Evolutionary conservation across 257 asterid genomes (phyloP), one percentile per base, ranked within the genome.

Genomic region (Ligustrum vulgare): DNA sequence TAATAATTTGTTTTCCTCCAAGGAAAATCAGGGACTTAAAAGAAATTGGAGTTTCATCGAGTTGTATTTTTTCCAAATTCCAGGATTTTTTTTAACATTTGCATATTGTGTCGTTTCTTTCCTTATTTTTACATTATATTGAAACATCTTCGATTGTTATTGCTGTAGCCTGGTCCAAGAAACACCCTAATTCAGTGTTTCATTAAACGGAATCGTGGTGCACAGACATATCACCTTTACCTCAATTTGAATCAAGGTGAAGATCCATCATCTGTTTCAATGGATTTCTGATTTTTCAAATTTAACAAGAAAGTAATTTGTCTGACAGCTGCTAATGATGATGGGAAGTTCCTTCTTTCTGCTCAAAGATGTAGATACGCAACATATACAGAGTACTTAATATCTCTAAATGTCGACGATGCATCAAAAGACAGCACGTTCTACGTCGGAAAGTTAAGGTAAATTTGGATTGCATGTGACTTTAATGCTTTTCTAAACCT

Each of bases 391-490:
- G 99, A 94, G 79, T 94, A 94, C 82, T 72, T 94, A 70, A 83
- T 94, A 69, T 94, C 97, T 69, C 84, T 92, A 25, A 92, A 89
- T 86, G 91, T 94, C 22, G 92, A 83, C 36, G 97, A 91, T 81
- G 87, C 90, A 64, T 92, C 96, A 65, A 94, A 89, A 82, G 89
- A 90, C 72, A 91, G 96, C 80, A 85, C 80, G 85, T 86, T 80
- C 87, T 91, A 86, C 84, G 83, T 94, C 10, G 98, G 98, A 56
- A 94, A 94, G 81, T 85, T 94, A 77, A 91, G 99, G 99, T 90
- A 78, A 80, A 82, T 70, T 75, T 51, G 34, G 18, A 62, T 67
- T 69, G 34, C 10, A 33, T 6, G 7, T 51, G 73, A 69, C 70
- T 69, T 8, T 71, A 11, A 56, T 71, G 4, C 15, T 64, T 33